Evolutionary conservation across 345 rosid genomes (phyloP), one percentile per base, ranked within the genome.

Genomic region (Arabis hirsuta): DNA sequence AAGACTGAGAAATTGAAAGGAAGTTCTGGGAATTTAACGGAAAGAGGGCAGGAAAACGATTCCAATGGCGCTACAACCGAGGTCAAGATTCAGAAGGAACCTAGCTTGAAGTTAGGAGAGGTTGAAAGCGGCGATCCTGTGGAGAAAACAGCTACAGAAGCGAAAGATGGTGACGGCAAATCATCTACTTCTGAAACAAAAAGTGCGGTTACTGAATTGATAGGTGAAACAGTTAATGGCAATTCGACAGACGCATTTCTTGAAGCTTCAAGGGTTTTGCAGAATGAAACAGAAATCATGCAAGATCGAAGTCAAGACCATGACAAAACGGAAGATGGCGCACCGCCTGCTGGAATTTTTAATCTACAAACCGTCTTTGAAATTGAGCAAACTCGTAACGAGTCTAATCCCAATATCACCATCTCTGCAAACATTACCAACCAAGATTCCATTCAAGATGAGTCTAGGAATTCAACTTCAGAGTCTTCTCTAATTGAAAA

Each of bases 281-380:
- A 77, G 69, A 81, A 82, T n/a, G 84, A 73, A 71, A 77, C 80
- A 45, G 61, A 50, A 58, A 77, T 58, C 81, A 72, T 73, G 81
- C 81, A 32, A 67, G 71, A 58, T 60, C 82, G 58, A 45, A 75
- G 69, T 68, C 79, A 68, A 60, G 69, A 64, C 12, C 55, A 63
- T 47, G 68, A 19, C 68, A 47, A 16, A 32, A 32, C 55, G 3
- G 55, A 64, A 24, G 71, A 42, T 69, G 78, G 65, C 68, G 66
- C 62, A 62, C 64, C 71, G 7, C 78, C 70, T 43, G 75, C 57
- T 6, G 83, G 78, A 65, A 47, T 53, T 41, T 65, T 79, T 57
- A 72, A 60, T 42, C 59, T 57, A 32, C 78, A 71, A 46, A 51
- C 71, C 42, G 55, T 64, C 10, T 4, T 53, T 24, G 50, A 66